These are phyloP conservation scores for Euphorbia corollata DNA, from an alignment of 441 rosid species.

Conservation along the genomic window DNA sequence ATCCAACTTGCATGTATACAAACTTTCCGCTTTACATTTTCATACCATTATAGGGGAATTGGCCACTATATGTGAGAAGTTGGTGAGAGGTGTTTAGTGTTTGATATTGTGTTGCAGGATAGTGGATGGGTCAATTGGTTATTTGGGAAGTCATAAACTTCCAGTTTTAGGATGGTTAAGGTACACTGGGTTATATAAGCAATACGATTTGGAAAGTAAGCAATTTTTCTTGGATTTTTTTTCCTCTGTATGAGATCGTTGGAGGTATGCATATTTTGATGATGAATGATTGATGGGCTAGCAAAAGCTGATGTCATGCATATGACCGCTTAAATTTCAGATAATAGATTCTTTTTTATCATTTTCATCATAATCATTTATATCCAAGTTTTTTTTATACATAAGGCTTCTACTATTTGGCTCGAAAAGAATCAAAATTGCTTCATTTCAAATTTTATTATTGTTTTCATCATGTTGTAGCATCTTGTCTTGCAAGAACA, in stretches of 20 bases:
- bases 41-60: neutral
- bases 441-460: neutral
- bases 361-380: neutral
- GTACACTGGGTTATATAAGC: neutral
- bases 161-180: neutral
- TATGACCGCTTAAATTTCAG: neutral
- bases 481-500: conserved; percentile 3
- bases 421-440: neutral
- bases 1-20: neutral
- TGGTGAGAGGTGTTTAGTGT: neutral
- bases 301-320: neutral
- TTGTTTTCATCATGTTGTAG: neutral
- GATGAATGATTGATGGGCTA: neutral
- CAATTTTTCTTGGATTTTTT: neutral
- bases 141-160: too few species aligned
- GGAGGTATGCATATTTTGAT: neutral
- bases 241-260: neutral
- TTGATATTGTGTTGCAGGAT: too few species aligned
- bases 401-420: neutral
- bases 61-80: neutral
- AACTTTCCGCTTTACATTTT: neutral
- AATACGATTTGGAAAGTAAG: neutral
- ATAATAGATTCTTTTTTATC: too few species aligned
- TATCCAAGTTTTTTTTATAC: neutral
- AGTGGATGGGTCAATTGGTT: neutral